These are phyloP conservation scores for Metschnikowia arizonensis DNA, from an alignment of 805 yeast species.

Conservation along the genomic window DNA sequence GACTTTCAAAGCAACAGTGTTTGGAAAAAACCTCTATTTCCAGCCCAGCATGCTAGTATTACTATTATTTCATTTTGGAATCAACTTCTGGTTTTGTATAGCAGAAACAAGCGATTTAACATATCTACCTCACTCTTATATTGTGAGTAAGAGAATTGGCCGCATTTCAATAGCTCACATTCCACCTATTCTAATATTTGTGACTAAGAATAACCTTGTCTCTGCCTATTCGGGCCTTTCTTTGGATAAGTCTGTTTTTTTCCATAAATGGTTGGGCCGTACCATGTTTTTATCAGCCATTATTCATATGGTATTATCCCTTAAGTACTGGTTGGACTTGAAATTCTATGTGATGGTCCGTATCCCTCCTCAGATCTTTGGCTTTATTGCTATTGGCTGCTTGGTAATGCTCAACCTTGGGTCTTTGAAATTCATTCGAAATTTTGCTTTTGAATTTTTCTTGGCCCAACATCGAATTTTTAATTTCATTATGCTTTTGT, in stretches of 20 bases:
- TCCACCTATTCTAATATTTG: constrained; percentile 34
- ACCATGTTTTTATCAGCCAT: constrained; percentile 33
- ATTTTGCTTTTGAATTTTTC: constrained; percentile 41
- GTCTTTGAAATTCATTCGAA: constrained; percentile 33
- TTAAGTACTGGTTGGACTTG: constrained; percentile 40
- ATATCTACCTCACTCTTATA: constrained; percentile 37
- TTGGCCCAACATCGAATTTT: constrained; percentile 41
- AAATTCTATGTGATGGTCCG: constrained; percentile 36
- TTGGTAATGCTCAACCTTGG: constrained; percentile 36
- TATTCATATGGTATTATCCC: constrained; percentile 32
- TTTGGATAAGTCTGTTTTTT: constrained; percentile 34
- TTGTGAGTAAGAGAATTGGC: constrained; percentile 42
- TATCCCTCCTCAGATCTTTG: constrained; percentile 51
- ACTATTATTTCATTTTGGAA: constrained; percentile 23
- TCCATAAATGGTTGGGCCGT: constrained; percentile 46
- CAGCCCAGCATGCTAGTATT: constrained; percentile 42
- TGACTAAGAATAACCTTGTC: constrained; percentile 39
- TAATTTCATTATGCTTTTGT: constrained; percentile 39
- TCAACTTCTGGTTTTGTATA: constrained; percentile 28
- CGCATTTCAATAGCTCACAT: constrained; percentile 38
- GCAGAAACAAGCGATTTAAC: constrained; percentile 35
- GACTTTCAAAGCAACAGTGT: constrained; percentile 21
- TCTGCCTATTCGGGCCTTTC: constrained; percentile 40
- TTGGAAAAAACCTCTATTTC: constrained; percentile 22
- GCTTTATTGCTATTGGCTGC: constrained; percentile 41